Evolutionary conservation across 257 asterid species (phyloP).

Genomic region (Pogostemon cablin): DNA sequence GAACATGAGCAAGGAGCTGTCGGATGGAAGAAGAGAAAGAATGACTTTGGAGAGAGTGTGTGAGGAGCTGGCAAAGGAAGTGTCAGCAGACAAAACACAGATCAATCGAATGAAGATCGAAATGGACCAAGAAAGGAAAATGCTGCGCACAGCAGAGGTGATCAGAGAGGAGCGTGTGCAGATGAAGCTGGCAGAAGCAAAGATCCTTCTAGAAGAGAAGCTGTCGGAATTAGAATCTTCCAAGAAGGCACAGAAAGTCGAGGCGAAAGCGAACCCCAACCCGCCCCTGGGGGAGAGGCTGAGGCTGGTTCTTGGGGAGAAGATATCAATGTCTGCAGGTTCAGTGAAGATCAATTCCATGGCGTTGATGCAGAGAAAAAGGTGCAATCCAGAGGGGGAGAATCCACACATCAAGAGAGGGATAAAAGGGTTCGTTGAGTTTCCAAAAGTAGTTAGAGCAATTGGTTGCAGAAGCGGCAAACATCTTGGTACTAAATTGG

Average conservation of each 20-base stretch:
- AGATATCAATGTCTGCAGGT: conserved; percentile 3
- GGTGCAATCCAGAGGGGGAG: conserved; percentile 44
- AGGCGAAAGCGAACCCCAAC: no score
- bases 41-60: conserved; percentile 58
- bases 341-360: conserved; percentile 5
- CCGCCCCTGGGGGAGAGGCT: conserved; percentile 27
- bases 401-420: conserved; percentile 88
- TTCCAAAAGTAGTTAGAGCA: conserved; percentile 73
- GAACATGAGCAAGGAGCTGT: conserved; percentile 49
- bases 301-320: conserved; percentile 40
- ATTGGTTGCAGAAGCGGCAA: conserved; percentile 67
- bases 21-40: conserved; percentile 57
- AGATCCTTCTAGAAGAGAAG: conserved; percentile 61
- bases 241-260: conserved; percentile 1
- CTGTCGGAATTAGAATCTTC: conserved; percentile 46
- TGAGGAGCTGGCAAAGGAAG: conserved; percentile 53
- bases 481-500: conserved; percentile 66
- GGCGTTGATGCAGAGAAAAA: conserved; percentile 37
- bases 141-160: conserved; percentile 80
- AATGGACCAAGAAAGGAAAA: conserved; percentile 73
- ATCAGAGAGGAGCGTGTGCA: conserved; percentile 85
- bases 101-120: conserved; percentile 52
- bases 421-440: conserved; percentile 88
- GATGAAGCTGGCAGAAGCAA: conserved; percentile 82
- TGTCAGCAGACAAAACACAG: conserved; percentile 45